Evolutionary conservation across 768 basidiomycete genomes (phyloP).

Genomic region (Dacryopinax primogenitus): DNA sequence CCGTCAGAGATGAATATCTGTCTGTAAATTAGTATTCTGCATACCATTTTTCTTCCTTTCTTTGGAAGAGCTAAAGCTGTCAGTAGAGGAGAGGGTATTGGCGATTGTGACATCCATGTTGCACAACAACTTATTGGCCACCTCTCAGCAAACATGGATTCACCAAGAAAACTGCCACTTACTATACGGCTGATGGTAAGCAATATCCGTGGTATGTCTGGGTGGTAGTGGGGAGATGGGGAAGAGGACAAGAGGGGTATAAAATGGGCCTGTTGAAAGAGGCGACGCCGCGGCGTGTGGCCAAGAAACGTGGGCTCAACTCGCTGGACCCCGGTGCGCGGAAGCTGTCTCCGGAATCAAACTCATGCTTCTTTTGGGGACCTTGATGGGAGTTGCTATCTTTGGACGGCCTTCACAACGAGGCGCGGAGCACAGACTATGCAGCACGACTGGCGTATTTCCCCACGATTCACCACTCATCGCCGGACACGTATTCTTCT

Average conservation of each 20-base stretch:
- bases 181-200: background rate
- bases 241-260: background rate
- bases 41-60: background rate
- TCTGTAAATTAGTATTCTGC: background rate
- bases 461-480: too few species aligned
- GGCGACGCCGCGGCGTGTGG: slow-evolving; percentile 4
- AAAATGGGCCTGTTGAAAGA: background rate
- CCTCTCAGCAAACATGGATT: background rate
- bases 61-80: background rate
- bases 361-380: slow-evolving; percentile 7
- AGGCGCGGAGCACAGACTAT: too few species aligned
- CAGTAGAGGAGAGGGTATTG: background rate
- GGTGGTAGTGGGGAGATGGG: background rate
- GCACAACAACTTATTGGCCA: background rate
- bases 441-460: too few species aligned
- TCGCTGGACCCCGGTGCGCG: slow-evolving; percentile 5
- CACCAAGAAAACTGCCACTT: background rate
- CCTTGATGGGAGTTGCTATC: slow-evolving; percentile 3
- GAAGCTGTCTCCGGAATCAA: slow-evolving; percentile 7
- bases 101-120: background rate
- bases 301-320: background rate
- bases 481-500: too few species aligned
- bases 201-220: background rate
- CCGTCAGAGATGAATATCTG: background rate
- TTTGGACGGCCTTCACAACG: too few species aligned